Evolutionary conservation across 2,329 filamentous ascomycete species (phyloP), one percentile per base, ranked within the genome.

Genomic region (Sporothrix protearum): DNA sequence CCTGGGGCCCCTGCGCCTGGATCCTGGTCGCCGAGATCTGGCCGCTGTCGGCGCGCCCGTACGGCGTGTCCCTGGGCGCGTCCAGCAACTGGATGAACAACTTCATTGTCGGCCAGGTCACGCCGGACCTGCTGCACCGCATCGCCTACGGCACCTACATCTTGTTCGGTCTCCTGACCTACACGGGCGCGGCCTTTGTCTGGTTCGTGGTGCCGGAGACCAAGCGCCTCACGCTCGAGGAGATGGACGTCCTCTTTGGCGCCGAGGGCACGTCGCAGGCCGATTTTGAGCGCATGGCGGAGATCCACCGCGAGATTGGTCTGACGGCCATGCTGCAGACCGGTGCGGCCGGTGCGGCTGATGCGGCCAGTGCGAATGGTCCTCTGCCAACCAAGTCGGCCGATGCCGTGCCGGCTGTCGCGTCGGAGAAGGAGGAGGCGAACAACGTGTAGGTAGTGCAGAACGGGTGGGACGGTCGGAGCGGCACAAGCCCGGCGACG

Each of bases 1-100:
- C 86, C 0, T 94, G 91, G 91, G 90, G 91, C 0, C 91, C 91
- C 2, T 90, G 88, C 76, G 86, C 89, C 0, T 93, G 91, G 91
- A 91, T 92, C 73, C 84, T 94, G 71, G 86, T 92, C 0, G 87
- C 90, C 1, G 91, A 93, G 80, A 88, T 94, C 55, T 94, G 89
- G 88, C 91, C 91, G 0, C 80, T 93, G 5, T 89, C 86, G 72
- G 88, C 88, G 10, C 85, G 91, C 1, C 86, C 91, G 0, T 92
- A 93, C 73, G 91, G 91, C 53, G 90, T 91, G 14, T 85, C 91
- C 0, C 81, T 94, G 0, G 91, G 89, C 19, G 89, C 89, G 1
- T 88, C 85, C 2, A 86, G 84, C 75, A 91, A 90, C 78, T 89
- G 87, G 86, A 88, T 88, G 85, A 81, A 86, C 77, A 87, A 87